Conservation (phyloP, 1,139 yeast species). For the Kodamaea suecica region DNA sequence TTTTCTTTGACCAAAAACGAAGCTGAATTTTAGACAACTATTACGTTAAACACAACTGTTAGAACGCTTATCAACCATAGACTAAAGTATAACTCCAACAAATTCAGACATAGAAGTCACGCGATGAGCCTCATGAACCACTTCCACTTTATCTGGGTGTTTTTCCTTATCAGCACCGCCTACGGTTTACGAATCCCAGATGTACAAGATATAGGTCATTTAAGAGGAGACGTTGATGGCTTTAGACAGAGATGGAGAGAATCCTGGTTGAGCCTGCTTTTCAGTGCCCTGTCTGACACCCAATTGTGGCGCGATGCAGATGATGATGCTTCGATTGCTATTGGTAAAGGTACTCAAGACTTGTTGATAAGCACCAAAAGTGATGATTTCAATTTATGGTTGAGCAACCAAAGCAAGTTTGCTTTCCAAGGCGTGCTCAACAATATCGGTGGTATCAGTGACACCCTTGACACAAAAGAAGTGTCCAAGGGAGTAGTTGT, state of each 20-base stretch:
- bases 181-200: no score
- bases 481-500: constrained; percentile 69
- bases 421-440: constrained; percentile 54
- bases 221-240: no score
- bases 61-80: no score
- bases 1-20: no score
- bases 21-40: background rate
- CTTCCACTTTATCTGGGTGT: no score
- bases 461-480: constrained; percentile 26
- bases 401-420: constrained; percentile 44
- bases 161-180: no score
- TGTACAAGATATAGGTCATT: no score
- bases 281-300: background rate
- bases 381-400: constrained; percentile 54
- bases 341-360: no score
- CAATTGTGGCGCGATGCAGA: background rate
- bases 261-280: background rate
- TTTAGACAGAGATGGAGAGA: background rate
- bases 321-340: background rate
- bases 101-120: no score
- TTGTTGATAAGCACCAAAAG: background rate
- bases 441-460: constrained; percentile 58
- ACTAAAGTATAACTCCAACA: no score
- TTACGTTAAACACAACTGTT: no score
- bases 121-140: no score